A percentile compares a stretch with the other conserved stretches of the same genome.
Conservation (phyloP, 768 basidiomycete species). For the Agrocybe chaxingu region DNA sequence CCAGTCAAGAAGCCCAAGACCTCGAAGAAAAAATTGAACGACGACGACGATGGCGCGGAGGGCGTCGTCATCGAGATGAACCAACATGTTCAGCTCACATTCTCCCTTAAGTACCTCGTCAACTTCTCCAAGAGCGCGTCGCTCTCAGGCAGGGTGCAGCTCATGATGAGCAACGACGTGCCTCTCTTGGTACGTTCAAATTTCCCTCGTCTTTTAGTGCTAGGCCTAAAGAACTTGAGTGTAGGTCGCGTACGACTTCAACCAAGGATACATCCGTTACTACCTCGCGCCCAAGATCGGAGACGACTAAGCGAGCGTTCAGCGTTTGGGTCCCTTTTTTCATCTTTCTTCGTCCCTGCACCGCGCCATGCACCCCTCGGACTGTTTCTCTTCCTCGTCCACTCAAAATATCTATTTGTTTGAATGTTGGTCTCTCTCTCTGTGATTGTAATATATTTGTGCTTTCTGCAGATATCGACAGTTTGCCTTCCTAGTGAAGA, state of each 20-base stretch:
- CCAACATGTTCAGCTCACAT: constrained; percentile 87
- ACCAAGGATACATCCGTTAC: constrained; percentile 86
- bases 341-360: too few species aligned
- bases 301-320: constrained; percentile 53
- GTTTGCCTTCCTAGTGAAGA: too few species aligned
- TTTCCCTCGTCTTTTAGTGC: not conserved
- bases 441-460: too few species aligned
- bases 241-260: constrained; percentile 87
- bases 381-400: too few species aligned
- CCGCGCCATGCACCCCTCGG: too few species aligned
- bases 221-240: constrained; percentile 19
- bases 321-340: not conserved
- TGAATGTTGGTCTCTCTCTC: too few species aligned
- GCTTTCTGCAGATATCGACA: too few species aligned
- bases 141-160: constrained; percentile 41
- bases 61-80: constrained; percentile 83
- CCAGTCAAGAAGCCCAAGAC: constrained; percentile 45
- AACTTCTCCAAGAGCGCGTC: constrained; percentile 92
- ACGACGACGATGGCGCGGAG: constrained; percentile 47
- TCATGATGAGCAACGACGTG: constrained; percentile 20
- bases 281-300: constrained; percentile 97
- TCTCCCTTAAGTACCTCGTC: constrained; percentile 94
- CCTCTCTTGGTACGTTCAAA: constrained; percentile 17
- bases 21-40: constrained; percentile 48
- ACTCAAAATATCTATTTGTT: too few species aligned